These are phyloP conservation scores for Amyloporia xantha DNA, from an alignment of 768 basidiomycete species.

Conservation along the genomic window DNA sequence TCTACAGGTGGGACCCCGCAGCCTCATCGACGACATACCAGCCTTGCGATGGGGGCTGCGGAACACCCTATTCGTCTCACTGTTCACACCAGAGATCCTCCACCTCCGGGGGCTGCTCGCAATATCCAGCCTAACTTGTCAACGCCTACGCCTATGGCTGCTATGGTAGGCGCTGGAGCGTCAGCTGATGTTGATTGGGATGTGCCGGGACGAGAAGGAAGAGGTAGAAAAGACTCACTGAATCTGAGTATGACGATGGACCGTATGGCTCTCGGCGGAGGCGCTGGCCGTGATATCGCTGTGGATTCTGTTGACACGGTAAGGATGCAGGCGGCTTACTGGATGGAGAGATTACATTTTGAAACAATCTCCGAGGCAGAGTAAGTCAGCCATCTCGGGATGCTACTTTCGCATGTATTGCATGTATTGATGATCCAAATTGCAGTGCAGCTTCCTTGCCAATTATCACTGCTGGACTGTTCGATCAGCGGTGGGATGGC, in stretches of 20 bases:
- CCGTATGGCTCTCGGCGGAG: background rate
- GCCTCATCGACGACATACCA: slow-evolving; percentile 12
- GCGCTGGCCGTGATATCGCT: slow-evolving; percentile 10
- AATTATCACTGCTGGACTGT: slow-evolving; percentile 49
- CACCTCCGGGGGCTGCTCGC: background rate
- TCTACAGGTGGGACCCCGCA: slow-evolving; percentile 12
- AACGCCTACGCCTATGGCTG: slow-evolving; percentile 33
- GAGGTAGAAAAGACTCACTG: background rate
- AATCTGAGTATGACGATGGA: slow-evolving; percentile 2
- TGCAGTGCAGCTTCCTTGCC: slow-evolving; percentile 28
- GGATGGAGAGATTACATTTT: slow-evolving; percentile 58
- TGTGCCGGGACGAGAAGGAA: background rate
- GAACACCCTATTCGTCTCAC: background rate
- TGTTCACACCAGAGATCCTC: too few species aligned
- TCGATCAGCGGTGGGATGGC: slow-evolving; percentile 64
- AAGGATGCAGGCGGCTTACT: slow-evolving; percentile 60
- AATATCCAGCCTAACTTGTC: background rate
- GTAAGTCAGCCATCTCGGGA: slow-evolving; percentile 37
- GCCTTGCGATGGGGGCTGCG: slow-evolving; percentile 7
- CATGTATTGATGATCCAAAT: background rate
- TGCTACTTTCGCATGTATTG: background rate
- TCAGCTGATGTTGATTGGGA: slow-evolving; percentile 5
- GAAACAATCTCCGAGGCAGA: slow-evolving; percentile 40
- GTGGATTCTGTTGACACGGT: slow-evolving; percentile 15
- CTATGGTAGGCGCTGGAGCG: slow-evolving; percentile 17